A percentile compares a stretch with the other conserved stretches of the same genome.
phyloP scores from a whole-genome alignment of 164 flowering plant species.

The Paratinospora sagittata region DNA sequence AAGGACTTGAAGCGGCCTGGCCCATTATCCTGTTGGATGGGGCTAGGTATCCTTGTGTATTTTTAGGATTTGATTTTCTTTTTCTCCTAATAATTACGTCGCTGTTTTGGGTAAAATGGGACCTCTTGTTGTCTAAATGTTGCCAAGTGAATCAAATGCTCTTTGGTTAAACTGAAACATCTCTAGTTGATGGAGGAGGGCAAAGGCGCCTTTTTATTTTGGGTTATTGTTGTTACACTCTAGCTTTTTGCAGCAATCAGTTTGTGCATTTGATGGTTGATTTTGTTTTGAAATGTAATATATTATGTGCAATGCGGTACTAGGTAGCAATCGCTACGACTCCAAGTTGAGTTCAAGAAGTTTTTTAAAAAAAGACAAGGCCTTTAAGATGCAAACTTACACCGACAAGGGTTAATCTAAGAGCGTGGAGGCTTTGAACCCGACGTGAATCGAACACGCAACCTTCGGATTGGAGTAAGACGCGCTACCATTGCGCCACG shows the following conservation, averaged over 20 bases:
- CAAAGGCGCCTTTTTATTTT: no score
- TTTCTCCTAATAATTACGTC: not conserved
- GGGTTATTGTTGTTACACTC: no score
- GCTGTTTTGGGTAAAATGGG: not conserved
- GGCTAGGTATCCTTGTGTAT: not conserved
- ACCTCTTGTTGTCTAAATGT: not conserved
- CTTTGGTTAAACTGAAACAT: not conserved
- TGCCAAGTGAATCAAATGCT: not conserved
- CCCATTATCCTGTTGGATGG: not conserved
- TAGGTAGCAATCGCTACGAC: no score
- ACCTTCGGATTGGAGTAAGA: slow-evolving; percentile 98
- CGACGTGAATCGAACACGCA: no score
- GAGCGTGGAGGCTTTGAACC: slow-evolving; percentile 42
- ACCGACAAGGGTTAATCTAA: not conserved
- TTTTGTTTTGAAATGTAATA: no score
- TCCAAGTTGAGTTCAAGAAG: no score
- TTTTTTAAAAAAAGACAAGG: no score
- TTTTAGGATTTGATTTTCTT: not conserved
- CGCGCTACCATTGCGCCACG: slow-evolving; percentile 99
- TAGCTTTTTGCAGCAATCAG: no score
- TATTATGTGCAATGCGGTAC: no score
- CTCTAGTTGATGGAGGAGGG: no score
- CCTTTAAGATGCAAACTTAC: no score
- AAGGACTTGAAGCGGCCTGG: not conserved
- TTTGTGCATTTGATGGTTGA: no score